Conservation (phyloP, 2,329 filamentous ascomycete genomes). For the Stenocarpella maydis region DNA sequence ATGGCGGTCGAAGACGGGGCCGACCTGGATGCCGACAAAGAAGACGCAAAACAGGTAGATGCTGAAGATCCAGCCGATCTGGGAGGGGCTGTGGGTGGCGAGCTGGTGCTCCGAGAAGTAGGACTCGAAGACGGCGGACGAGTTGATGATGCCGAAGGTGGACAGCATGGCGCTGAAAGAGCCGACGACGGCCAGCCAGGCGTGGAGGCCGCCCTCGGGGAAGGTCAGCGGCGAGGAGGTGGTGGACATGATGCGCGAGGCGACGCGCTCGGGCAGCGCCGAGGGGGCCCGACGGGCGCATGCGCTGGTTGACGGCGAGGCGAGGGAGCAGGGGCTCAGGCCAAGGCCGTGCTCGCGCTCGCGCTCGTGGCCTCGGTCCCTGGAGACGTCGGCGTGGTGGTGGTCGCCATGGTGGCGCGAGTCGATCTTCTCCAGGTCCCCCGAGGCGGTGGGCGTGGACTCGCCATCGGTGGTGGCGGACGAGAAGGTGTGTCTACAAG, state of each 20-base stretch:
- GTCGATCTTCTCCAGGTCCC: constrained; percentile 34
- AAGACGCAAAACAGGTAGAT: constrained; percentile 84
- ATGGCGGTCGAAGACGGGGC: constrained; percentile 80
- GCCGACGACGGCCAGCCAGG: constrained; percentile 81
- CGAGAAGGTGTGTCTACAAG: constrained; percentile 25
- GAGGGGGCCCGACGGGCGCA: constrained; percentile 19
- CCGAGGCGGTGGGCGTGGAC: constrained; percentile 31
- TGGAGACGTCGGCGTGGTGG: constrained; percentile 26
- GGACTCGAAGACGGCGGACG: constrained; percentile 78
- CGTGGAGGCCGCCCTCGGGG: constrained; percentile 76
- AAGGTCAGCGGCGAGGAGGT: constrained; percentile 53
- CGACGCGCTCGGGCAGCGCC: constrained; percentile 30
- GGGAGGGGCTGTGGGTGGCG: constrained; percentile 68
- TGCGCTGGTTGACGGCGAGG: constrained; percentile 9
- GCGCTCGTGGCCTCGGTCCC: constrained; percentile 9
- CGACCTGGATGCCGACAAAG: constrained; percentile 82
- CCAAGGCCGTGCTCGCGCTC: constrained; percentile 1
- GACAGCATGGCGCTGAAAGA: constrained; percentile 76
- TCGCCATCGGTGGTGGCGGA: constrained; percentile 19
- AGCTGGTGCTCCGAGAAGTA: constrained; percentile 80
- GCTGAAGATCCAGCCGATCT: constrained; percentile 87
- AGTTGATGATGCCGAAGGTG: constrained; percentile 77
- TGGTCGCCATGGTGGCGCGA: constrained; percentile 32
- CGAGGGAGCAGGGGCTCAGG: constrained; percentile 22
- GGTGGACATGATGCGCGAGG: constrained; percentile 34